Base-by-base conservation (phyloP, 768 basidiomycete species). In the Saitozyma sp. region DNA sequence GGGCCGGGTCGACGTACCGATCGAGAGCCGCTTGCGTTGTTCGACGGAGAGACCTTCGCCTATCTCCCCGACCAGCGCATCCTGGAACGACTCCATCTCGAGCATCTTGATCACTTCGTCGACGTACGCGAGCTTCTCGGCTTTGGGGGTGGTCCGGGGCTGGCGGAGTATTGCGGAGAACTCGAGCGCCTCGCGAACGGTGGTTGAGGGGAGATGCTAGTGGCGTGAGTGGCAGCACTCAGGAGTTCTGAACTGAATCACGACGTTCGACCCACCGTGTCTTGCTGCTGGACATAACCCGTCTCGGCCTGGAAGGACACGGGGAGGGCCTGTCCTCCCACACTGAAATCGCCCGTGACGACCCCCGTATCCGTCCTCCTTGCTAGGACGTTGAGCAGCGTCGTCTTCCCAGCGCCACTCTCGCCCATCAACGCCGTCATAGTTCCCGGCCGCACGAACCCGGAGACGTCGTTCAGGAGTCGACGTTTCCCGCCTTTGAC, bases 361-460 rank as follows among this genome's bases (percentile, higher is more conserved):
- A 79, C 73, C n/a, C 80, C 81, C 53, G 73, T 75, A 41, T 50
- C 66, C 29, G 45, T 49, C 45, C 65, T 60, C 14, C 41, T 39
- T 14, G 61, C 60, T 16, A 66, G 50, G 5, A 62, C 65, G 29
- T 62, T 57, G 17, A 66, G 69, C 4, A 78, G 68, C 0, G 79
- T 80, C 7, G 80, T 80, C 69, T 80, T 79, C 29, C 29, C 29
- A n/a, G 80, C 80, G 42, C 80, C 80, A 16, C 73, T 75, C 29
- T 68, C 78, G 56, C 80, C 61, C 80, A 81, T 80, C 17, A 81
- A 73, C 0, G 80, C 80, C 1, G 76, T 78, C 2, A 81, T 63
- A 2, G 65, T 89, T 3, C 91, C 91, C 0, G 90, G 91, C 6
- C 84, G 85, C 10, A 90, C 89, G 75, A 83, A 91, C 0, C 90